Conservation (phyloP, 2,329 filamentous ascomycete genomes). For the Exophiala alcalophila region DNA sequence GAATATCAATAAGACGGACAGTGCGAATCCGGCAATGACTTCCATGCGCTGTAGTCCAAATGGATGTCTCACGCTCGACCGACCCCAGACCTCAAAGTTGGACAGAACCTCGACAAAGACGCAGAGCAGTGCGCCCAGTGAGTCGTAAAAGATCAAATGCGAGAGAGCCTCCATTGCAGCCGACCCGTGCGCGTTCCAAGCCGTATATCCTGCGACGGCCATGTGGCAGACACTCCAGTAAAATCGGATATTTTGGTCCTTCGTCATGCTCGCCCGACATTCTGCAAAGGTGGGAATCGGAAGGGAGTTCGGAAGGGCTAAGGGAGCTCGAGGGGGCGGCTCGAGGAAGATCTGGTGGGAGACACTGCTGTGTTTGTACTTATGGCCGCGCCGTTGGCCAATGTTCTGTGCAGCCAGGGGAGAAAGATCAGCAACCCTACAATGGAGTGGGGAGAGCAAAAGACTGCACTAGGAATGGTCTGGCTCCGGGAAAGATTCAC, state of each 20-base stretch:
- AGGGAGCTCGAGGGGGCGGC: constrained; percentile 77
- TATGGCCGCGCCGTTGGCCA: constrained; percentile 88
- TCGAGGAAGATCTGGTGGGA: constrained; percentile 97
- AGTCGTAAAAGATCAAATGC: constrained; percentile 92
- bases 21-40: constrained; percentile 90
- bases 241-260: constrained; percentile 76
- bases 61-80: constrained; percentile 86
- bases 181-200: constrained; percentile 81
- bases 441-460: neutral
- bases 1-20: constrained; percentile 95
- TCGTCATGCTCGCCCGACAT: constrained; percentile 84
- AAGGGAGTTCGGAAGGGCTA: constrained; percentile 85
- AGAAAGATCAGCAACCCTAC: constrained; percentile 26
- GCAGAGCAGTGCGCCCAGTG: constrained; percentile 84
- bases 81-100: constrained; percentile 97
- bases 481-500: no score
- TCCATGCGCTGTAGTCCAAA: constrained; percentile 90
- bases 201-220: constrained; percentile 75
- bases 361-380: constrained; percentile 96
- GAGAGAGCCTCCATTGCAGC: constrained; percentile 89
- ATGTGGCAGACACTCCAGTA: constrained; percentile 91
- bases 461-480: no score
- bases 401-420: constrained; percentile 61
- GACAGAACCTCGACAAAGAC: constrained; percentile 88
- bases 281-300: constrained; percentile 87